Evolutionary conservation across 164 flowering plant genomes (phyloP).

Genomic region (Brasenia schreberi): DNA sequence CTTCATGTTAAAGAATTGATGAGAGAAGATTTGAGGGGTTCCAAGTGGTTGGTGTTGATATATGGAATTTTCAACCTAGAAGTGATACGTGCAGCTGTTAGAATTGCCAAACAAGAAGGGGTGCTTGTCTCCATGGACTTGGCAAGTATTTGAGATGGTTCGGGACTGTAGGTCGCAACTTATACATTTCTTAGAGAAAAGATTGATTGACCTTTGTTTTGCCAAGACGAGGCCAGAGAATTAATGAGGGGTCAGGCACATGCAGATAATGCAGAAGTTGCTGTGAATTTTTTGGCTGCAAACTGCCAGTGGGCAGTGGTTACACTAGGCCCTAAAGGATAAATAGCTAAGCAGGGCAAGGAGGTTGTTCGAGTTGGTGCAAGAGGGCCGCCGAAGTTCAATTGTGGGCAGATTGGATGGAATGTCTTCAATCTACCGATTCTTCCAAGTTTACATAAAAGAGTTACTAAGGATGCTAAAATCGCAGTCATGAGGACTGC

Average conservation of each 20-base stretch:
- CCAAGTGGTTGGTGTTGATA: slow-evolving; percentile 90
- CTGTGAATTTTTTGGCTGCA: slow-evolving; percentile 50
- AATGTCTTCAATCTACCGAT: too few relatives aligned
- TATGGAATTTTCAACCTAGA: slow-evolving; percentile 52
- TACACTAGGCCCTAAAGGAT: slow-evolving; percentile 72
- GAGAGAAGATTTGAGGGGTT: slow-evolving; percentile 62
- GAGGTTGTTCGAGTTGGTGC: too few relatives aligned
- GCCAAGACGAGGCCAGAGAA: slow-evolving; percentile 96
- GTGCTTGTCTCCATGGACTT: slow-evolving; percentile 64
- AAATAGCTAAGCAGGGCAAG: slow-evolving; percentile 73
- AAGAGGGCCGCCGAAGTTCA: too few relatives aligned
- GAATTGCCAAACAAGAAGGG: slow-evolving; percentile 73
- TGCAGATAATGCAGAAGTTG: slow-evolving; percentile 43
- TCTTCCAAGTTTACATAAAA: too few relatives aligned
- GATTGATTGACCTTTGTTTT: slow-evolving; percentile 86
- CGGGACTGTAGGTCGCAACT: slow-evolving; percentile 58
- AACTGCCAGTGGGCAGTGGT: slow-evolving; percentile 90
- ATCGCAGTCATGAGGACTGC: too few relatives aligned
- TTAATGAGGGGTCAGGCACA: slow-evolving; percentile 57
- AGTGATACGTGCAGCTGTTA: slow-evolving; percentile 52
- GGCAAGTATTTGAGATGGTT: slow-evolving; percentile 99
- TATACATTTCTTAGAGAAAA: slow-evolving; percentile 54
- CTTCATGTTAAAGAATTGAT: slow-evolving; percentile 75
- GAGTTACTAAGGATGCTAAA: too few relatives aligned
- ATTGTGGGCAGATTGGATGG: too few relatives aligned